Base-by-base conservation (phyloP, 148 eudicot genomes). In the Vaccinium vitisidaea region DNA sequence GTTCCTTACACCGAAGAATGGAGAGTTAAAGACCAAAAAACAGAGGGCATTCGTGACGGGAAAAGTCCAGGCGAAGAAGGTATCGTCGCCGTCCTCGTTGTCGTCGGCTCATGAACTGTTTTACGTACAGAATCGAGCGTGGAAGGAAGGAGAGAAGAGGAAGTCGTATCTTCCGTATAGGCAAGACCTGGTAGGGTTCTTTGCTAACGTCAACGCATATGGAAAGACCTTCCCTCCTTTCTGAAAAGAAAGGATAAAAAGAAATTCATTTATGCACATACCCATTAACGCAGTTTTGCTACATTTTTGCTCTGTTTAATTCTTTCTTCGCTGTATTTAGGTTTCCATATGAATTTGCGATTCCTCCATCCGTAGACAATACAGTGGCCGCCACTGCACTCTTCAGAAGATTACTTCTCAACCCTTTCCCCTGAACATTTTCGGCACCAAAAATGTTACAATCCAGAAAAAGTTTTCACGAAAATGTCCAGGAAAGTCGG, bases 91-190 rank as follows among this genome's bases (percentile, higher is more conserved):
- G 82, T 88, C 39, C 39, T 36, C 39, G 79, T 30, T 63, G 48
- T 18, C 58, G 12, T 48, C 84, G 76, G 90, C 90, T 75, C 93
- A 88, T 78, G 92, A 88, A 46, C 70, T 52, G 55, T 83, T 86
- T 25, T 91, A 91, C 32, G 83, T 80, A 36, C 83, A 77, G 84
- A 86, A 83, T 73, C 49, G 88, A 80, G 80, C 88, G 75, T 32
- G 81, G 53, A 86, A 82, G 63, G 86, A 88, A 80, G 82, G 79
- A 9, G 85, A 86, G 52, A 92, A 80, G 88, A 85, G 86, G 75
- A 92, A 83, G 77, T 87, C 89, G 39, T 89, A 80, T 77, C 75
- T 89, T 11, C 91, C 91, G 11, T 89, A 89, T 56, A 83, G 88
- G 84, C 84, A 80, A 82, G 91, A 85, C 80, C 88, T 89, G 9